Base-by-base conservation (phyloP, 106 monocot species). In the Apostasia ramifera region DNA sequence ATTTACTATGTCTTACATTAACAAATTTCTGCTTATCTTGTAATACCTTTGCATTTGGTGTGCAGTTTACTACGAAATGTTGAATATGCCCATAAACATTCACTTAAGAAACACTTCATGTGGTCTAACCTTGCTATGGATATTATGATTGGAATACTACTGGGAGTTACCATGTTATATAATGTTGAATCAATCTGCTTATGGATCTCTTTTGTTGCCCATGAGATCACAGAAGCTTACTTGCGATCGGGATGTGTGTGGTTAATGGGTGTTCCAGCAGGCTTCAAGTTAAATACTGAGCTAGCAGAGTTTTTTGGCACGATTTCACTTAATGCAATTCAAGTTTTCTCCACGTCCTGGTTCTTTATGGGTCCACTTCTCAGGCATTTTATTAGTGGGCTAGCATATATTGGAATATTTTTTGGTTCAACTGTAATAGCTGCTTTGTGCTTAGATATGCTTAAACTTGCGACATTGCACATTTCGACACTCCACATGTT, bases 201-300 rank as follows among this genome's bases (percentile, higher is more conserved):
- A 55, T 79, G 77, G 77, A 66, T 78, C 43, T 61, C 60, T 14
- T 26, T 48, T 58, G 37, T 78, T 63, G 73, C 66, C 59, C 71
- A 57, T 40, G 7, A 70, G 9, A 43, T 98, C 60, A 93, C 90
- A 40, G 71, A 98, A 57, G 75, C 80, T 57, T 10, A 93, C 51
- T 83, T 98, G 75, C 78, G 98, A 3, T 90, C 89, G 47, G 98
- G 98, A 66, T 93, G 86, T 70, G 93, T 90, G 45, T 98, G 98
- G 98, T 62, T 98, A 65, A 98, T 98, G 98, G 98, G 92, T 55
- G 85, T 90, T 66, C 98, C 93, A 40, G 98, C 98, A 14, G 98
- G 93, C 40, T 98, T 98, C 70, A 98, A 98, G 79, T 66, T 98
- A 68, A 93, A 98, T 69, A 92, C 85, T 40, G 90, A 98, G 64